A percentile compares a stretch with the other conserved stretches of the same genome.
Conservation (phyloP, 2,329 filamentous ascomycete genomes). For the Dothistroma septosporum region DNA sequence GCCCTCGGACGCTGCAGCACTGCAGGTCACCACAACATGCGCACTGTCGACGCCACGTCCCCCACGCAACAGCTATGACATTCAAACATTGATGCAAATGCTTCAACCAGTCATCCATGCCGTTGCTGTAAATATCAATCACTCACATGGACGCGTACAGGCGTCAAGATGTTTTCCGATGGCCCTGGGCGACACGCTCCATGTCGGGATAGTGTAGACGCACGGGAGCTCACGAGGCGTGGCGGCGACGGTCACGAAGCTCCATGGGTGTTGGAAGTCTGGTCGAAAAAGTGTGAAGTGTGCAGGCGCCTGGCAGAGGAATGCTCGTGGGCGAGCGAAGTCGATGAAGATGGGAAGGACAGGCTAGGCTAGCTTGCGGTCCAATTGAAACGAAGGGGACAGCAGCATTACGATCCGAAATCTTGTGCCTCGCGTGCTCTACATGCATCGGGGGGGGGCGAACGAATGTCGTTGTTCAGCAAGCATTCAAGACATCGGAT, state of each 20-base stretch:
- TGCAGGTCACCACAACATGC: background rate
- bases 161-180: background rate
- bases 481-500: background rate
- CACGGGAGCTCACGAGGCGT: background rate
- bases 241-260: background rate
- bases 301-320: background rate
- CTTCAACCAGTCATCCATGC: background rate
- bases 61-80: background rate
- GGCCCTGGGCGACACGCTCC: background rate
- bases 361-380: background rate
- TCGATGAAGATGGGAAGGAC: background rate
- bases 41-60: background rate
- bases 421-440: background rate
- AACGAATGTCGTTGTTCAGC: background rate
- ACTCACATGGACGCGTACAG: background rate
- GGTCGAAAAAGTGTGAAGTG: background rate
- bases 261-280: background rate
- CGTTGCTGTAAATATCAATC: background rate
- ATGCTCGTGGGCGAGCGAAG: background rate
- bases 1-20: background rate
- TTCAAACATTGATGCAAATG: conserved; percentile 3
- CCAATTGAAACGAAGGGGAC: background rate
- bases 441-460: background rate
- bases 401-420: background rate
- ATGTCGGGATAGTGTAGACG: background rate